Evolutionary conservation across 768 basidiomycete genomes (phyloP).

Genomic region (Butyriboletus loyo): DNA sequence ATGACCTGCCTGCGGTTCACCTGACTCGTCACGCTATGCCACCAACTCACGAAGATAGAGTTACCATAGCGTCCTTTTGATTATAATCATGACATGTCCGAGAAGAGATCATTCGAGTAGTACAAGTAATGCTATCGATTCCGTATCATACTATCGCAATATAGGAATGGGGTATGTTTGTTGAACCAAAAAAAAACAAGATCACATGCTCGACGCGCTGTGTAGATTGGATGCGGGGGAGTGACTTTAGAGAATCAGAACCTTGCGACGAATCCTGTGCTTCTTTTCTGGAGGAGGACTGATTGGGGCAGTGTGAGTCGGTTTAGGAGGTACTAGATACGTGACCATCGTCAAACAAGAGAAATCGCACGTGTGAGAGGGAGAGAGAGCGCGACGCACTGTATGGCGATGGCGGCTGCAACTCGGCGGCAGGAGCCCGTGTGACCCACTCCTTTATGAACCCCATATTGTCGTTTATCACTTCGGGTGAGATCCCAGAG

Average conservation of each 20-base stretch:
- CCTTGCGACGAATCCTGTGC: slow-evolving; percentile 31
- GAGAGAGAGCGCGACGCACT: slow-evolving; percentile 9
- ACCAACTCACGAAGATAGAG: slow-evolving; percentile 11
- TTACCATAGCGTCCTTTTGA: slow-evolving; percentile 6
- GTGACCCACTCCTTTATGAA: slow-evolving; percentile 35
- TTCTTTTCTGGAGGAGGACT: slow-evolving; percentile 25
- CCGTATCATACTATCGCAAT: slow-evolving; percentile 17
- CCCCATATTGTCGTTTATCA: slow-evolving; percentile 30
- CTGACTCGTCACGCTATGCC: background rate
- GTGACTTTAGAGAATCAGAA: slow-evolving; percentile 25
- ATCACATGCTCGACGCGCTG: background rate
- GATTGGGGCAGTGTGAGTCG: slow-evolving; percentile 5
- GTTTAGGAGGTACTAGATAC: slow-evolving; percentile 6
- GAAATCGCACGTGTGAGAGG: background rate
- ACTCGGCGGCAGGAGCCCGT: slow-evolving; percentile 1
- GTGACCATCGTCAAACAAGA: background rate
- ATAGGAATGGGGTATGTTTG: slow-evolving; percentile 9
- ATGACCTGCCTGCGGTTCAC: background rate
- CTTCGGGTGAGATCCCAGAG: slow-evolving; percentile 34
- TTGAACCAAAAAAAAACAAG: slow-evolving; percentile 7
- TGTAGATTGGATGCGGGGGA: too few species aligned
- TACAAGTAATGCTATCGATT: slow-evolving; percentile 26
- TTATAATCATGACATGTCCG: slow-evolving; percentile 11
- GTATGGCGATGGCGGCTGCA: slow-evolving; percentile 4
- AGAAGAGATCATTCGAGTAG: slow-evolving; percentile 1